These are phyloP conservation scores for Kwoniella shandongensis DNA, from an alignment of 768 basidiomycete genomes.

Conservation along the genomic window DNA sequence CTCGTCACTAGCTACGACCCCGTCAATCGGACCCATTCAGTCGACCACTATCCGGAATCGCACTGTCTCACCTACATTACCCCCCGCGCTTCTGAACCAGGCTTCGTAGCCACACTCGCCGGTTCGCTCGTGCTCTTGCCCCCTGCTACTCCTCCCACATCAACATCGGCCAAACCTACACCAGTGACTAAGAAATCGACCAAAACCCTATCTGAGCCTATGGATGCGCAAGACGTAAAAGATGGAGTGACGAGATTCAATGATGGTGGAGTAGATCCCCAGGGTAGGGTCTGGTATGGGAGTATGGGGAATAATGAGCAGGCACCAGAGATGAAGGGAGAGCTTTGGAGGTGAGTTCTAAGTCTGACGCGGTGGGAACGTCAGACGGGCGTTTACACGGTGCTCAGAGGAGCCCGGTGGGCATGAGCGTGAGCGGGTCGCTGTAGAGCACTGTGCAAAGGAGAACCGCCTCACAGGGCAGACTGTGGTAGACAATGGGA, in stretches of 20 bases:
- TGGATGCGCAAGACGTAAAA: conserved; percentile 10
- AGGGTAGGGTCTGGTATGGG: conserved; percentile 43
- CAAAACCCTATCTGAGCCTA: conserved; percentile 27
- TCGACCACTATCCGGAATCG: conserved; percentile 44
- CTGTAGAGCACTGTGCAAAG: too few species aligned
- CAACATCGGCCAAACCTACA: conserved; percentile 13
- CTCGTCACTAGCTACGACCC: conserved; percentile 46
- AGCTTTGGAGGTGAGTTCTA: conserved; percentile 30
- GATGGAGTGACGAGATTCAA: conserved; percentile 43
- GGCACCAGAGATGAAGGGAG: conserved; percentile 21
- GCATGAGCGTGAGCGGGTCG: too few species aligned
- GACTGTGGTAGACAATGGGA: too few species aligned
- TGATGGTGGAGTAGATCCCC: conserved; percentile 46
- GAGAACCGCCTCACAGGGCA: too few species aligned
- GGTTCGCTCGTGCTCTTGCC: conserved; percentile 41
- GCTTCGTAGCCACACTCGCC: conserved; percentile 38
- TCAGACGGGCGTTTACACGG: too few species aligned
- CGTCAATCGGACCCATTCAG: conserved; percentile 30
- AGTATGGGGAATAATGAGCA: conserved; percentile 32
- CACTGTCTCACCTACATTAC: conserved; percentile 33
- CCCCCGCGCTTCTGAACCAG: conserved; percentile 25
- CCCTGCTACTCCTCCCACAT: conserved; percentile 27
- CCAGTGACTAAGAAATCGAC: conserved; percentile 18
- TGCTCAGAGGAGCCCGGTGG: too few species aligned
- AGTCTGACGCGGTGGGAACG: neutral